phyloP scores from a whole-genome alignment of 1,284 basidiomycete genomes.

The Fistulina hepatica region DNA sequence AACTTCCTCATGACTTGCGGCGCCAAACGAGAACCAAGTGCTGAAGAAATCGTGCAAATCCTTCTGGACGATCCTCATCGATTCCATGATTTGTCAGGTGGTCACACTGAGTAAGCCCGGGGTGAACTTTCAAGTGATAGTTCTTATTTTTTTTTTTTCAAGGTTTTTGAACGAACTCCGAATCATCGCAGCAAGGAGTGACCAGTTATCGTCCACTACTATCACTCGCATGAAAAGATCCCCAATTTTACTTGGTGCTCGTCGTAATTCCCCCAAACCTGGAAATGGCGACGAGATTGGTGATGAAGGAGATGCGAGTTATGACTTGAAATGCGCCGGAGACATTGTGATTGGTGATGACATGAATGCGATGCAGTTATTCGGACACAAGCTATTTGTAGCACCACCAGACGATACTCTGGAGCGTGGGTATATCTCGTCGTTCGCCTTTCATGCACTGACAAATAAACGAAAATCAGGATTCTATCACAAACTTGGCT shows the following conservation, averaged over 20 bases:
- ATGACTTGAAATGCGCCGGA: conserved; percentile 50
- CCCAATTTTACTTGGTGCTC: conserved; percentile 65
- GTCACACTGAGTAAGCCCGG: conserved; percentile 44
- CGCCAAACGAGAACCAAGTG: conserved; percentile 80
- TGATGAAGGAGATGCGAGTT: conserved; percentile 63
- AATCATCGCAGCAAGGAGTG: conserved; percentile 72
- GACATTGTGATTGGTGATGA: conserved; percentile 77
- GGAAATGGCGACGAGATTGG: conserved; percentile 28
- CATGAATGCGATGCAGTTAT: conserved; percentile 63
- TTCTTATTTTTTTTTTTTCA: background rate
- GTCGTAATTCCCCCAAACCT: conserved; percentile 36
- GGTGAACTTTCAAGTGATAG: background rate
- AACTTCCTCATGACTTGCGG: conserved; percentile 82
- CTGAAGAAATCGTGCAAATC: conserved; percentile 64
- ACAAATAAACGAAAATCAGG: conserved; percentile 28
- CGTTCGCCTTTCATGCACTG: background rate
- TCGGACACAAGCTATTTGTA: conserved; percentile 65
- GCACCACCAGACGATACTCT: conserved; percentile 88
- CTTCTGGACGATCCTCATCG: conserved; percentile 53
- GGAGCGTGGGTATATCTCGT: conserved; percentile 37
- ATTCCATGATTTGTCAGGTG: conserved; percentile 61
- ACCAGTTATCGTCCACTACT: conserved; percentile 46
- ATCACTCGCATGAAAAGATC: conserved; percentile 56
- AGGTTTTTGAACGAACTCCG: conserved; percentile 81
- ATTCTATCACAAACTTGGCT: conserved; percentile 60